Conservation (phyloP, 768 basidiomycete genomes). For the Mycena pura region DNA sequence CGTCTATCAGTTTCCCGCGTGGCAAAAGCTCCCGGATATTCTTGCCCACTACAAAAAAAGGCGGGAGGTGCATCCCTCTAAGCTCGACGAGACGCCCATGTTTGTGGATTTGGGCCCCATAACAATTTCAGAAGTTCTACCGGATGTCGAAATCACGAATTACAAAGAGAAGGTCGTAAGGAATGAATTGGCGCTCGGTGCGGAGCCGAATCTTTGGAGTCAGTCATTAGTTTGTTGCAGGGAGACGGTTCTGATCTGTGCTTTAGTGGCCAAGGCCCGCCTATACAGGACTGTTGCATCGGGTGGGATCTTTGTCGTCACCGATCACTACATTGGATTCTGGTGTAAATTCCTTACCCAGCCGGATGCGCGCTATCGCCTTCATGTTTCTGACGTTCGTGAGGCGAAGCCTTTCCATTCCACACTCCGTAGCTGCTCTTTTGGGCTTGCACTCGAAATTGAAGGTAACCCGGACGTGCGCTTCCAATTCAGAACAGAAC, state of each 20-base stretch:
- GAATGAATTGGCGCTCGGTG: conserved; percentile 37
- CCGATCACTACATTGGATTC: conserved; percentile 48
- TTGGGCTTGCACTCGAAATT: conserved; percentile 52
- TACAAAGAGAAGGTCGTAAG: conserved; percentile 40
- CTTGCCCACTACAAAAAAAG: conserved; percentile 8
- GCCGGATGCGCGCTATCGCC: conserved; percentile 48
- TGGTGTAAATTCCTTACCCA: conserved; percentile 52
- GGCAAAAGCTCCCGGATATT: conserved; percentile 33
- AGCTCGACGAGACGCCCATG: conserved; percentile 29
- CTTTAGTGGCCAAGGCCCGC: conserved; percentile 44
- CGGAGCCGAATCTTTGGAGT: conserved; percentile 46
- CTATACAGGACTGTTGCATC: conserved; percentile 42
- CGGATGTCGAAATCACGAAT: conserved; percentile 17
- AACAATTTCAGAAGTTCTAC: conserved; percentile 35
- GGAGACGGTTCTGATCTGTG: neutral
- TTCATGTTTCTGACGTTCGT: conserved; percentile 48
- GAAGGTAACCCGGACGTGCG: conserved; percentile 52
- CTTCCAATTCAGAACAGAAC: conserved; percentile 55
- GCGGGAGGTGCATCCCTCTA: conserved; percentile 6
- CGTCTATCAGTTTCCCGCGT: conserved; percentile 31
- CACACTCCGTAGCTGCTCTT: conserved; percentile 32
- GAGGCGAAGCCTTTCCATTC: conserved; percentile 43
- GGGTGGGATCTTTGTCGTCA: conserved; percentile 51
- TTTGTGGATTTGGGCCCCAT: conserved; percentile 53
- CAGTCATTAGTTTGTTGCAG: conserved; percentile 17